phyloP scores from a whole-genome alignment of 2,329 filamentous ascomycete species.

The Ustilaginoidea virens region DNA sequence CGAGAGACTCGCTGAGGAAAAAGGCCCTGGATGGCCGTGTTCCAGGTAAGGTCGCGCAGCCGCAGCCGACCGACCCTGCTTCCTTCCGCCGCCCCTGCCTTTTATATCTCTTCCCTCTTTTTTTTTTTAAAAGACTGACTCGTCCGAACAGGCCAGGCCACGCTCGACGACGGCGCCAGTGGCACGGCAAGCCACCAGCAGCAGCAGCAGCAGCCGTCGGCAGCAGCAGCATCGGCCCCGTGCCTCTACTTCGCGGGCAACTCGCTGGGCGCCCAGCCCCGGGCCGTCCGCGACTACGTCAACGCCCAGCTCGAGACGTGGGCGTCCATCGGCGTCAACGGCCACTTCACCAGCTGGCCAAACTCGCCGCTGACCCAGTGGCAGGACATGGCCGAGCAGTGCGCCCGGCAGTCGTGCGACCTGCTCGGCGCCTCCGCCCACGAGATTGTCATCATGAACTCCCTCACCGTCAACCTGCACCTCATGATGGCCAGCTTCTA shows the following conservation, averaged over 20 bases:
- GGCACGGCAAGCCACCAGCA: too few relatives aligned
- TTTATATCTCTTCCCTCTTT: too few relatives aligned
- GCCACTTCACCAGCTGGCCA: constrained; percentile 59
- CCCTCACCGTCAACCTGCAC: constrained; percentile 68
- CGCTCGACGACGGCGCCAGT: too few relatives aligned
- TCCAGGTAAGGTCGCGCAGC: constrained; percentile 17
- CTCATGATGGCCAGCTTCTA: constrained; percentile 78
- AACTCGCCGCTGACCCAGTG: constrained; percentile 56
- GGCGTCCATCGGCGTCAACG: constrained; percentile 70
- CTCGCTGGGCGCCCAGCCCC: constrained; percentile 73
- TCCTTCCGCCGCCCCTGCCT: too few relatives aligned
- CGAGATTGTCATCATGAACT: constrained; percentile 82
- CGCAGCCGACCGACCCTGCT: too few relatives aligned
- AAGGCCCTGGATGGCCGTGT: constrained; percentile 35
- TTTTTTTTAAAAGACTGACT: too few relatives aligned
- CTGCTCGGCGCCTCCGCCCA: constrained; percentile 57
- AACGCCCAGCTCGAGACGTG: constrained; percentile 66
- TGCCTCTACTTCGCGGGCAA: constrained; percentile 78
- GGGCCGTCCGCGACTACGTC: constrained; percentile 47
- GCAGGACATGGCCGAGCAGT: constrained; percentile 65
- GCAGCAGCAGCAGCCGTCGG: not conserved
- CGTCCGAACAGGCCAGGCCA: too few relatives aligned
- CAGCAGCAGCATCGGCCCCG: constrained; percentile 8
- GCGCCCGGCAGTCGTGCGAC: constrained; percentile 51
- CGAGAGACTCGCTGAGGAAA: constrained; percentile 53